Base-by-base conservation (phyloP, 2,329 filamentous ascomycete species). In the Sclerotinia subarctica region DNA sequence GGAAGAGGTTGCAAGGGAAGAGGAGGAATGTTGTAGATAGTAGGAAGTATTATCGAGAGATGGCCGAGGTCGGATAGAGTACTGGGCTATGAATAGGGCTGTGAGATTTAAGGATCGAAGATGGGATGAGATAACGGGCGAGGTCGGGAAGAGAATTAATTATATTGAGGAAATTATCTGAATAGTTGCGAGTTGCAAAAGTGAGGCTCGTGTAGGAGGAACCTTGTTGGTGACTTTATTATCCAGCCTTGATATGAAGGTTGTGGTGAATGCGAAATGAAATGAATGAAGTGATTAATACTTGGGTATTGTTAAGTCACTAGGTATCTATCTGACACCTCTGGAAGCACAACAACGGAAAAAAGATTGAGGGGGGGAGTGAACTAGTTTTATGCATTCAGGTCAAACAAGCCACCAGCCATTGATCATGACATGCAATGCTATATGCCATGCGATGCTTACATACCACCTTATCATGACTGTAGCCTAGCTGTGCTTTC, bases 391-490 rank as follows among this genome's bases (percentile, higher is more conserved):
- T 59, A 59, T 59, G 57, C 19, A 47, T 47, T 32, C 26, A 7
- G 11, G 19, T 59, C 57, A 8, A 17, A 38, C 21, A n/a, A 59
- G 21, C 10, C 13, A 59, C 53, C 13, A 7, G 35, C 21, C 32
- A 38, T 38, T 38, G 35, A 38, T 38, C 35, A 57, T 32, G 35
- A 32, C 15, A 57, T 57, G 32, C 54, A 10, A 57, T 44, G 54
- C 54, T 15, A 58, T 44, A 57, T 58, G 54, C 54, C n/a, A 58
- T 58, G 38, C 38, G 38, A 42, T 42, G 54, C 54, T 58, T 58
- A 58, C 54, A 38, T 57, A 15, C 35, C 35, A 57, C n/a, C 54
- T 57, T 57, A 26, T n/a, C 54, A 11, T 29, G 7, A 54, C 26
- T n/a, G 52, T 17, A n/a, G 52, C 29, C 52, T 38, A 35, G 15